These are phyloP conservation scores for Tricholoma sp. DNA, from an alignment of 768 basidiomycete species.

Conservation along the genomic window DNA sequence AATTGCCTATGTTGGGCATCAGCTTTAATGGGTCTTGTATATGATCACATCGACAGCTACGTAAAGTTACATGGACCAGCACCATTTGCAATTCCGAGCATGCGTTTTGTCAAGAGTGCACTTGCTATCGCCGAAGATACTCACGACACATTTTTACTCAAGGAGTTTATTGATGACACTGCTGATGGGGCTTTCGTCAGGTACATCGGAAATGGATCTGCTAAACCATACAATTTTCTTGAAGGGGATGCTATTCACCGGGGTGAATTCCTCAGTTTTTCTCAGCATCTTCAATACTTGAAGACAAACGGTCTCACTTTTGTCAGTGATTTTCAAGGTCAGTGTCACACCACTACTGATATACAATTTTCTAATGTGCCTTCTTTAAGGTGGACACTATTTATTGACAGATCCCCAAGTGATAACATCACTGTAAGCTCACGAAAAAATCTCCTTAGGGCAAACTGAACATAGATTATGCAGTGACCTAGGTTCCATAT, in stretches of 20 bases:
- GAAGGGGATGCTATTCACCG: not conserved
- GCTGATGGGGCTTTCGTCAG: not conserved
- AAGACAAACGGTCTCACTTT: not conserved
- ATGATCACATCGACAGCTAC: not conserved
- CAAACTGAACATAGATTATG: not conserved
- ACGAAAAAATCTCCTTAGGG: not conserved
- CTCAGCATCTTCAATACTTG: not conserved
- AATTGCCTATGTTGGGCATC: not conserved
- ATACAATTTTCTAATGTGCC: not conserved
- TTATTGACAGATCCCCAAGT: not conserved
- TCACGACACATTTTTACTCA: not conserved
- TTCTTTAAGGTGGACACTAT: not conserved
- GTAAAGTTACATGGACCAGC: not conserved
- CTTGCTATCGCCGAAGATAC: not conserved
- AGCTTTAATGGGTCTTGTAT: not conserved
- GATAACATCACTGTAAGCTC: not conserved
- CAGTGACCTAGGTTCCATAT: not conserved
- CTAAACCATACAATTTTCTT: not conserved
- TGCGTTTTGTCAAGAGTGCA: not conserved
- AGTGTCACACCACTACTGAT: not conserved
- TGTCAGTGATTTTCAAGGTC: not conserved
- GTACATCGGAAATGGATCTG: not conserved
- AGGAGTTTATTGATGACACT: not conserved
- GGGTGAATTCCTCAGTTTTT: not conserved
- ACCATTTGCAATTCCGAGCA: not conserved